phyloP scores from a whole-genome alignment of 768 basidiomycete species.

The Serendipita sp. region DNA sequence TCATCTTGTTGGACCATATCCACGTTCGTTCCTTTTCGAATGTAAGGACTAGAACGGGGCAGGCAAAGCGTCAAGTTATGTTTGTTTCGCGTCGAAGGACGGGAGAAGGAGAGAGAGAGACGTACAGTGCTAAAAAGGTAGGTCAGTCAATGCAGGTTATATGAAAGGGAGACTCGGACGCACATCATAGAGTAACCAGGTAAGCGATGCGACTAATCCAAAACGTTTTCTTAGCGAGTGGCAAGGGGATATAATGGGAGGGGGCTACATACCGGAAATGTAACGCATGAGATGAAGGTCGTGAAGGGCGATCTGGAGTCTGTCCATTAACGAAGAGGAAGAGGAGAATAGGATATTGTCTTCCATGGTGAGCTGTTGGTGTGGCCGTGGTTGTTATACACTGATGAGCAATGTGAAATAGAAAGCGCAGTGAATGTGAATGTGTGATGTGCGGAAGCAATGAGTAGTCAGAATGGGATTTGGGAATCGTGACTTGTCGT shows the following conservation, averaged over 20 bases:
- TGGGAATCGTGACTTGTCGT: no score
- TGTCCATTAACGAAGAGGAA: neutral
- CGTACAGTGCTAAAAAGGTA: neutral
- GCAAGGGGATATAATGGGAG: neutral
- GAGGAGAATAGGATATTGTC: neutral
- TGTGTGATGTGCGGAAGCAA: no score
- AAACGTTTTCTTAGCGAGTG: neutral
- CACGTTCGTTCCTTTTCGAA: constrained; percentile 4
- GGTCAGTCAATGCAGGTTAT: neutral
- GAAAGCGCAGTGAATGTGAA: no score
- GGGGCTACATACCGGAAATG: neutral
- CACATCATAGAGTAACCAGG: neutral
- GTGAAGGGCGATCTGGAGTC: neutral
- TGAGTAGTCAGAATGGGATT: no score
- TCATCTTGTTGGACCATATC: constrained; percentile 2
- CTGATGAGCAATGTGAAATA: no score
- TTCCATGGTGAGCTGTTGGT: neutral
- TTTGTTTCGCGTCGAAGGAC: neutral
- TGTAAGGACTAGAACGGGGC: neutral
- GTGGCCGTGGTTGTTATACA: no score
- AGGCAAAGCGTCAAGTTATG: neutral
- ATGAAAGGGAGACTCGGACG: neutral
- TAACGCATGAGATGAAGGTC: neutral
- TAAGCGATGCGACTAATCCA: neutral
- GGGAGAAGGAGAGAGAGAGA: neutral